Base-by-base conservation (phyloP, 768 basidiomycete genomes). In the Suillus clintonianus region DNA sequence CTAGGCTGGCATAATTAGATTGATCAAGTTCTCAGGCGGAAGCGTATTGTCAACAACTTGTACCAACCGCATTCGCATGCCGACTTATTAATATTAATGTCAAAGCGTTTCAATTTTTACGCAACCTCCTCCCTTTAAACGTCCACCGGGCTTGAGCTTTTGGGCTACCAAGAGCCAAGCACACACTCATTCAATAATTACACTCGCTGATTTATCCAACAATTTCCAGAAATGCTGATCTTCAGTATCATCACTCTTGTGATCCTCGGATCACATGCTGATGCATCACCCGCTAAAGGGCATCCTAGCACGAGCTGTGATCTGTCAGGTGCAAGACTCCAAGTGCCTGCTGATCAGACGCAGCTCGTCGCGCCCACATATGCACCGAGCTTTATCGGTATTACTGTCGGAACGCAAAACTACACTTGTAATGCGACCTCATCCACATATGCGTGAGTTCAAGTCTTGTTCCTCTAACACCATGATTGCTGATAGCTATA, bases 371-470 rank as follows among this genome's bases (percentile, higher is more conserved):
- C 70, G n/a, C 83, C 83, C 5, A 71, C 73, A 5, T 64, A 66
- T 19, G 62, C 73, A 0, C 74, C 79, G 1, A 76, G 73, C 10
- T 83, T 77, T 70, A 78, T 86, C 59, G 79, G 76, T 14, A 70
- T 85, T n/a, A 83, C 76, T 13, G 70, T 84, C 58, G 82, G 85
- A 27, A 79, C 78, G 17, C 85, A 86, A 69, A 86, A 86, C 70
- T 87, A 86, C 71, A 86, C 83, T 34, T 86, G 86, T 69, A 70
- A 64, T 41, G 71, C 64, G 50, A 74, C 77, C 51, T 71, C 64
- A 56, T 83, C 77, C 60, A 81, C 78, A 62, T 87, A 77, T 69
- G 78, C 78, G 85, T 86, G 61, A 65, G 82, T 69, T 13, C 61
- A 66, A 65, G 15, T 32, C 43, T 27, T 48, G 37, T 19, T 27